Evolutionary conservation across 768 basidiomycete genomes (phyloP).

Genomic region (Termitomyces bulborhizus): DNA sequence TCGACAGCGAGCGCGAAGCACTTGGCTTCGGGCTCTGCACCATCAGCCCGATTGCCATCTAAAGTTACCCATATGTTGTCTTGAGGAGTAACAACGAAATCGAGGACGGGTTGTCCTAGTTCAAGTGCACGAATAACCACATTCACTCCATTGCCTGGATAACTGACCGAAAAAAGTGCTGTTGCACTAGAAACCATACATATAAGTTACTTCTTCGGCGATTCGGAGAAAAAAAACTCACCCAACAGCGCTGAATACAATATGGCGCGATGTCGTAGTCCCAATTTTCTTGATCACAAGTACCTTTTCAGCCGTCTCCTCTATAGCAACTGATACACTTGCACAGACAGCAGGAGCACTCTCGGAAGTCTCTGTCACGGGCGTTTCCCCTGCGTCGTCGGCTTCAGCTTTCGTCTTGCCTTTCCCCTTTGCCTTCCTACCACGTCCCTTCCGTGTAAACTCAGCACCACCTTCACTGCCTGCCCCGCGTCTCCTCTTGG

Average conservation of each 20-base stretch:
- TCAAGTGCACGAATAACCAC: constrained; percentile 15
- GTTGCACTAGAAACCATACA: constrained; percentile 41
- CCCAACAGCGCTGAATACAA: constrained; percentile 74
- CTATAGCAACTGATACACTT: background rate
- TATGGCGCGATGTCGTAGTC: constrained; percentile 33
- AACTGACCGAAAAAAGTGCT: constrained; percentile 51
- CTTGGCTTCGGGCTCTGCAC: background rate
- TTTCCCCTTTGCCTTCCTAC: constrained; percentile 20
- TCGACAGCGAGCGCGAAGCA: constrained; percentile 19
- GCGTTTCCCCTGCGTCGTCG: background rate
- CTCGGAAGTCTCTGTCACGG: background rate
- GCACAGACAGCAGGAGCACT: background rate
- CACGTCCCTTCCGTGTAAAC: constrained; percentile 14
- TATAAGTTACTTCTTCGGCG: background rate
- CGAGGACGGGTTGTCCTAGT: constrained; percentile 18
- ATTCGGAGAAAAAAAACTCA: constrained; percentile 24
- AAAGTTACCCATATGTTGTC: constrained; percentile 18
- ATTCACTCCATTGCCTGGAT: constrained; percentile 16
- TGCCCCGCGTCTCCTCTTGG: constrained; percentile 29
- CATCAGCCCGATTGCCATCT: constrained; percentile 19
- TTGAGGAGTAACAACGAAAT: constrained; percentile 12
- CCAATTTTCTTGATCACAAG: constrained; percentile 56
- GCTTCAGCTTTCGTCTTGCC: constrained; percentile 16
- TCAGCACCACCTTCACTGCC: constrained; percentile 23
- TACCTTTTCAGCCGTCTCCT: constrained; percentile 27